A percentile compares a stretch with the other conserved stretches of the same genome.
These are phyloP conservation scores for Nemania abortiva DNA, from an alignment of 2,329 filamentous ascomycete species.

Conservation along the genomic window DNA sequence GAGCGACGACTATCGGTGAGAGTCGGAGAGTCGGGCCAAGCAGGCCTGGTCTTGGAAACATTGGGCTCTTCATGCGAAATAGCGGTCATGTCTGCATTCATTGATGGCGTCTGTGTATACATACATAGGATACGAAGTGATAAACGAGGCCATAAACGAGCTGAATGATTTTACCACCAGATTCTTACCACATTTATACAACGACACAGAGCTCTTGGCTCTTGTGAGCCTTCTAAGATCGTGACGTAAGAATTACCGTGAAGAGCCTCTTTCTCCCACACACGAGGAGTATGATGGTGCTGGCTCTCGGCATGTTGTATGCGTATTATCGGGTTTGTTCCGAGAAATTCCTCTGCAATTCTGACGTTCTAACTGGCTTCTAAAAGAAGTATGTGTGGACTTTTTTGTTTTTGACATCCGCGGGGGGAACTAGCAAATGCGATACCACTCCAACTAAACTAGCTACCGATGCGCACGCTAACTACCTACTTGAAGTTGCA, in stretches of 20 bases:
- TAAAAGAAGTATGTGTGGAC: constrained; percentile 33
- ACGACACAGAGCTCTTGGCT: background rate
- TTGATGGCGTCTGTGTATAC: background rate
- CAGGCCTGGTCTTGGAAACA: constrained; percentile 7
- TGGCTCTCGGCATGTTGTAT: background rate
- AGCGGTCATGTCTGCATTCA: constrained; percentile 24
- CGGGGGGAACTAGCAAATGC: constrained; percentile 20
- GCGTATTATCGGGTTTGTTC: constrained; percentile 6
- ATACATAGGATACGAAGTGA: background rate
- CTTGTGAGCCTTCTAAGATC: background rate
- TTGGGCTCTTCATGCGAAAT: constrained; percentile 23
- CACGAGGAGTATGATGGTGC: background rate
- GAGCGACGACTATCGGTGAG: constrained; percentile 35
- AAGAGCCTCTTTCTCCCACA: background rate
- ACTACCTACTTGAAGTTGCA: background rate
- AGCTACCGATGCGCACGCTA: too few relatives aligned
- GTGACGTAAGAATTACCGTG: constrained; percentile 18
- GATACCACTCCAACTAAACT: constrained; percentile 21
- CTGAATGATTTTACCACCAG: too few relatives aligned
- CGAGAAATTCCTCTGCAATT: constrained; percentile 5
- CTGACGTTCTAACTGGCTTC: constrained; percentile 14
- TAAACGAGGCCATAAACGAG: background rate
- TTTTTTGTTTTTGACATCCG: constrained; percentile 26
- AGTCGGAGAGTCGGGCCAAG: constrained; percentile 9
- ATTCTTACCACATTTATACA: too few relatives aligned